Evolutionary conservation across 2,329 filamentous ascomycete genomes (phyloP).

Genomic region (Thyridium curvatum): DNA sequence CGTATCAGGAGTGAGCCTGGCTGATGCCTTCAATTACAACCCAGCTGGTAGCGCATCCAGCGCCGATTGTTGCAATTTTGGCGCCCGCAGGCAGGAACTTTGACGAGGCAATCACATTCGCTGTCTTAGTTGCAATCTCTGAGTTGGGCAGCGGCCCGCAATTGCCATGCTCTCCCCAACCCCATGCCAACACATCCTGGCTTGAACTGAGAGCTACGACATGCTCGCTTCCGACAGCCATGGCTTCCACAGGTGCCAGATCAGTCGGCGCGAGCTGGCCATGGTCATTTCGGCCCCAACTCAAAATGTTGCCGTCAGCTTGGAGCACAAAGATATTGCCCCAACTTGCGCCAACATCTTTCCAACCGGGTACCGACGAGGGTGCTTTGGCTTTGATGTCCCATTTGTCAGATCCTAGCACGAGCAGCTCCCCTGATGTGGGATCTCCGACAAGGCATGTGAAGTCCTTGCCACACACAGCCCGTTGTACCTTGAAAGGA

Average conservation of each 20-base stretch:
- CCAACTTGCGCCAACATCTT: slow-evolving; percentile 73
- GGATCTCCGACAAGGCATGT: slow-evolving; percentile 62
- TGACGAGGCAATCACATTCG: slow-evolving; percentile 61
- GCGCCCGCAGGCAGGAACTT: slow-evolving; percentile 44
- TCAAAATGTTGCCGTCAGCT: slow-evolving; percentile 51
- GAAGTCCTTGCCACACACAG: slow-evolving; percentile 78
- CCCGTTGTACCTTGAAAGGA: slow-evolving; percentile 57
- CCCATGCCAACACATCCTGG: slow-evolving; percentile 74
- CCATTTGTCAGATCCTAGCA: slow-evolving; percentile 76
- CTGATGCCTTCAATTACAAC: slow-evolving; percentile 27
- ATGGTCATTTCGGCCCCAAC: slow-evolving; percentile 83
- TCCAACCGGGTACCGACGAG: slow-evolving; percentile 48
- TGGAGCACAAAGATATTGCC: slow-evolving; percentile 69
- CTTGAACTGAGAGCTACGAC: slow-evolving; percentile 62
- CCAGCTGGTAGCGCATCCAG: slow-evolving; percentile 91
- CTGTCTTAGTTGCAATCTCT: slow-evolving; percentile 53
- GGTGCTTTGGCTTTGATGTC: slow-evolving; percentile 54
- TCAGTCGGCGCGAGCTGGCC: slow-evolving; percentile 66
- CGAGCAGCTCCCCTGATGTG: slow-evolving; percentile 49
- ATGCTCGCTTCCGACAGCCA: slow-evolving; percentile 90
- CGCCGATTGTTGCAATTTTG: slow-evolving; percentile 58
- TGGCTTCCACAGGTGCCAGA: slow-evolving; percentile 46
- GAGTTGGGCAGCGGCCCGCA: slow-evolving; percentile 56
- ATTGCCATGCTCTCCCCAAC: slow-evolving; percentile 97
- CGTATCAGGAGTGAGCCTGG: neutral